These are phyloP conservation scores for Sphaerostilbella broomeana DNA, from an alignment of 2,329 filamentous ascomycete species.

Conservation along the genomic window DNA sequence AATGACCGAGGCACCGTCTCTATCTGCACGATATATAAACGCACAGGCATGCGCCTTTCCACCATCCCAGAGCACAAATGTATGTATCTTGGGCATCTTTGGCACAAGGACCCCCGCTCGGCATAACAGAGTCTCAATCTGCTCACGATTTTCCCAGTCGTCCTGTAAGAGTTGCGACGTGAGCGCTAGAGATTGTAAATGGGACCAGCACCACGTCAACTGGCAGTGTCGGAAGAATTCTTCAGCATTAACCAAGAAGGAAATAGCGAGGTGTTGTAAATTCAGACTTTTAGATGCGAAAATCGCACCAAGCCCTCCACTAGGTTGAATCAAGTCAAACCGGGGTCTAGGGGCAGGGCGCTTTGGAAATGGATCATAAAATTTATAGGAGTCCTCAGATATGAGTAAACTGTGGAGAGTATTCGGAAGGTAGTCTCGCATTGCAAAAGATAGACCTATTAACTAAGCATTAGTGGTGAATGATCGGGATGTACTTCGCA, in stretches of 20 bases:
- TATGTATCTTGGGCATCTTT: constrained; percentile 26
- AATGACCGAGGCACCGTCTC: constrained; percentile 20
- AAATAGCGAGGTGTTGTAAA: constrained; percentile 22
- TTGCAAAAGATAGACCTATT: constrained; percentile 3
- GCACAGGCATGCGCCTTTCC: constrained; percentile 24
- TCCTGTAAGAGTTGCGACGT: constrained; percentile 25
- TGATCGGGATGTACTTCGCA: not conserved
- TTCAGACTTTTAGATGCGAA: constrained; percentile 17
- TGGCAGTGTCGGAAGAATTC: constrained; percentile 18
- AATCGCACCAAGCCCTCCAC: not conserved
- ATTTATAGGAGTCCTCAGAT: constrained; percentile 24
- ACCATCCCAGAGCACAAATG: constrained; percentile 30
- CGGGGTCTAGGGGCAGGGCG: not conserved
- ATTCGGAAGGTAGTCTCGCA: constrained; percentile 17
- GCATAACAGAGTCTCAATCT: constrained; percentile 21
- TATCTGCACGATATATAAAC: constrained; percentile 25
- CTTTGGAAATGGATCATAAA: constrained; percentile 13
- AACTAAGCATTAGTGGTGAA: constrained; percentile 10
- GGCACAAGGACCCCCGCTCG: constrained; percentile 18
- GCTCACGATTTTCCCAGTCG: constrained; percentile 7
- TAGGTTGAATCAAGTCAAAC: constrained; percentile 2
- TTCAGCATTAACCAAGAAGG: constrained; percentile 23
- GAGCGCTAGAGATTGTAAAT: constrained; percentile 25
- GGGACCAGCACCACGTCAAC: constrained; percentile 17
- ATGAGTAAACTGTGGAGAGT: constrained; percentile 20